A percentile compares a stretch with the other conserved stretches of the same genome.
Conservation (phyloP, 2,329 filamentous ascomycete genomes). For the Bimuria novae-zelandiae region DNA sequence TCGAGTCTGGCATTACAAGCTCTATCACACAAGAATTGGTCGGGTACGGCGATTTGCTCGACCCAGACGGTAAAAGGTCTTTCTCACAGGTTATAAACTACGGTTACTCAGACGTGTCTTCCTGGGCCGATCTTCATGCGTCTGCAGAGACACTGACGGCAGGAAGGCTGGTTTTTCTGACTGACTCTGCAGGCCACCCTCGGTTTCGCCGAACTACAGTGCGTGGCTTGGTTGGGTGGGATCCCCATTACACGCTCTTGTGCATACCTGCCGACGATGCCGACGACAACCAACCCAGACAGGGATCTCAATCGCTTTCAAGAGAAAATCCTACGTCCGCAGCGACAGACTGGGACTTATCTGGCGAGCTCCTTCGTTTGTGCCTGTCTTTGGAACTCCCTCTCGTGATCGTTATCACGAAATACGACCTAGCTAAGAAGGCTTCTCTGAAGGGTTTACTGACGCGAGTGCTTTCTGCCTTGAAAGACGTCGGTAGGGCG, state of each 20-base stretch:
- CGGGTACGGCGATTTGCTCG: slow-evolving; percentile 65
- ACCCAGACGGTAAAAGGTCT: slow-evolving; percentile 13
- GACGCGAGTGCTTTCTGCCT: slow-evolving; percentile 71
- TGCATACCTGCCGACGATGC: slow-evolving; percentile 82
- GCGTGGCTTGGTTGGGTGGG: slow-evolving; percentile 91
- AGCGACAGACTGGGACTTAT: slow-evolving; percentile 68
- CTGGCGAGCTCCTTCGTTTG: slow-evolving; percentile 79
- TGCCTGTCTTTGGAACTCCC: slow-evolving; percentile 81
- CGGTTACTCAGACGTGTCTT: slow-evolving; percentile 80
- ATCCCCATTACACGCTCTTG: slow-evolving; percentile 88
- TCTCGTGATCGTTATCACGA: slow-evolving; percentile 83
- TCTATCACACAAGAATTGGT: slow-evolving; percentile 93
- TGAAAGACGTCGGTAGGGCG: slow-evolving; percentile 75
- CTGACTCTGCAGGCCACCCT: slow-evolving; percentile 89
- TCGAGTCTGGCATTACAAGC: slow-evolving; percentile 88
- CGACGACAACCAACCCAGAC: slow-evolving; percentile 51
- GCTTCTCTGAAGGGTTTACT: slow-evolving; percentile 68
- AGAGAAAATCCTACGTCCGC: slow-evolving; percentile 58
- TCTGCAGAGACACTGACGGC: slow-evolving; percentile 69
- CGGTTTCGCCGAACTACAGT: slow-evolving; percentile 88
- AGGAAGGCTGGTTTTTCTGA: slow-evolving; percentile 82
- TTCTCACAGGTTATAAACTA: slow-evolving; percentile 73
- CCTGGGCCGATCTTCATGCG: slow-evolving; percentile 93
- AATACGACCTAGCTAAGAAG: slow-evolving; percentile 83
- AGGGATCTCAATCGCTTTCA: slow-evolving; percentile 54